These are phyloP conservation scores for Neophaeococcomyces mojaviensis DNA, from an alignment of 2,329 filamentous ascomycete genomes.

Conservation along the genomic window DNA sequence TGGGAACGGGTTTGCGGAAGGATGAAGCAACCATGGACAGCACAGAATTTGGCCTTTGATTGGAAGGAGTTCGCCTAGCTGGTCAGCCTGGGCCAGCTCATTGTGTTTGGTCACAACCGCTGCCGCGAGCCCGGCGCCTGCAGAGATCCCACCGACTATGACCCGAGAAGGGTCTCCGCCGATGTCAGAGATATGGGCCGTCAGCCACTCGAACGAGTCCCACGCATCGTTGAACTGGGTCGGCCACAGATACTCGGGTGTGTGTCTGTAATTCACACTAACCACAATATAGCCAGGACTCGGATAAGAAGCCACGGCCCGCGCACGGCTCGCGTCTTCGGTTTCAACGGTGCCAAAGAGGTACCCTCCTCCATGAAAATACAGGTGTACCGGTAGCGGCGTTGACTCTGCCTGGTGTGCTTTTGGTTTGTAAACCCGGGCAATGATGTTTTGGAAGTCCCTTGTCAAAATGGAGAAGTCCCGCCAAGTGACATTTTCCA, in stretches of 20 bases:
- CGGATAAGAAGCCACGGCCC: slow-evolving; percentile 32
- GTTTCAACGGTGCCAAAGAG: slow-evolving; percentile 45
- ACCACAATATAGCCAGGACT: slow-evolving; percentile 46
- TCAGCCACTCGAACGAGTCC: slow-evolving; percentile 32
- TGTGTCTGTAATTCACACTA: slow-evolving; percentile 53
- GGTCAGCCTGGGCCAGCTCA: too few species aligned
- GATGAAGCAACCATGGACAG: too few species aligned
- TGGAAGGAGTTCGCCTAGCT: too few species aligned
- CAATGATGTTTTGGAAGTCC: too few species aligned
- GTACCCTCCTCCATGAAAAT: slow-evolving; percentile 46
- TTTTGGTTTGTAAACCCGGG: too few species aligned
- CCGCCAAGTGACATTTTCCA: too few species aligned
- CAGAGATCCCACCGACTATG: not conserved
- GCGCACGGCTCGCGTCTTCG: slow-evolving; percentile 47
- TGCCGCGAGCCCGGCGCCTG: too few species aligned
- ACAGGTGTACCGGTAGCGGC: slow-evolving; percentile 44
- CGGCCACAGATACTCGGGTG: slow-evolving; percentile 47
- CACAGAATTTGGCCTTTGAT: too few species aligned
- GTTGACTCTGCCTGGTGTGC: too few species aligned
- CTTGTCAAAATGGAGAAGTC: too few species aligned
- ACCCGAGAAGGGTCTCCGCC: slow-evolving; percentile 30
- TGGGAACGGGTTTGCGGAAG: too few species aligned
- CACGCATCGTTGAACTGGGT: slow-evolving; percentile 47
- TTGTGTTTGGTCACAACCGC: too few species aligned
- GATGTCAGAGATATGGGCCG: slow-evolving; percentile 31